Percentiles rank a stretch among this genome's conserved stretches.
Conservation (phyloP, 2,329 filamentous ascomycete species). For the Botrytis fragariae region DNA sequence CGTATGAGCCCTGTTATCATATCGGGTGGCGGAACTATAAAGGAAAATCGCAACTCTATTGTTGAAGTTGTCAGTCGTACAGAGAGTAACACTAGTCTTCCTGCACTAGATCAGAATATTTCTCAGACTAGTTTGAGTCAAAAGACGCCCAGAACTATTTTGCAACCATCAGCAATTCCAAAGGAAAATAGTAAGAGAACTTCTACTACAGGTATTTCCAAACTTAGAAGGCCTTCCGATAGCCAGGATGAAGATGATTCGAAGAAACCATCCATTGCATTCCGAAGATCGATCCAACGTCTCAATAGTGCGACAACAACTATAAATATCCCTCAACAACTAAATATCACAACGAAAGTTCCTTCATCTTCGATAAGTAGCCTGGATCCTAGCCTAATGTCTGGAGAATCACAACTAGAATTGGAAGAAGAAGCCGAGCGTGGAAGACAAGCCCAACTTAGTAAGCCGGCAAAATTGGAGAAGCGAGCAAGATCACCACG, state of each 20-base stretch:
- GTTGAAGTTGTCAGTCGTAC: constrained; percentile 48
- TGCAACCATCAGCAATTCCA: constrained; percentile 56
- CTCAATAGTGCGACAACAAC: constrained; percentile 46
- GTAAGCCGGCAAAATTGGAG: constrained; percentile 52
- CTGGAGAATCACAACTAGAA: constrained; percentile 51
- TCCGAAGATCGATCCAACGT: constrained; percentile 54
- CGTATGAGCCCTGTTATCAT: constrained; percentile 66
- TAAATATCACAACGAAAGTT: constrained; percentile 44
- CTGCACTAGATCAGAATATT: constrained; percentile 44
- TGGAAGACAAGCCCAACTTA: constrained; percentile 26
- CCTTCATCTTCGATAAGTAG: constrained; percentile 54
- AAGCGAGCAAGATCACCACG: constrained; percentile 54
- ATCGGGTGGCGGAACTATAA: constrained; percentile 56
- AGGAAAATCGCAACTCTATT: constrained; percentile 58
- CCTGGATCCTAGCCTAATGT: constrained; percentile 55
- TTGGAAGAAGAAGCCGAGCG: constrained; percentile 43
- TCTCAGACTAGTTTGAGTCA: constrained; percentile 30
- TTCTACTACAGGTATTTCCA: constrained; percentile 24
- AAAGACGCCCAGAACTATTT: constrained; percentile 44
- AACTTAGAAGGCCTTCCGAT: constrained; percentile 46
- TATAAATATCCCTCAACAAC: constrained; percentile 53
- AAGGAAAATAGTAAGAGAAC: constrained; percentile 35
- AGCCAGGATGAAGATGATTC: constrained; percentile 55
- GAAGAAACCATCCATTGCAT: constrained; percentile 53
- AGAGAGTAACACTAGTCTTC: constrained; percentile 51